phyloP scores from a whole-genome alignment of 805 yeast genomes.

The Saturnispora zaruensis region DNA sequence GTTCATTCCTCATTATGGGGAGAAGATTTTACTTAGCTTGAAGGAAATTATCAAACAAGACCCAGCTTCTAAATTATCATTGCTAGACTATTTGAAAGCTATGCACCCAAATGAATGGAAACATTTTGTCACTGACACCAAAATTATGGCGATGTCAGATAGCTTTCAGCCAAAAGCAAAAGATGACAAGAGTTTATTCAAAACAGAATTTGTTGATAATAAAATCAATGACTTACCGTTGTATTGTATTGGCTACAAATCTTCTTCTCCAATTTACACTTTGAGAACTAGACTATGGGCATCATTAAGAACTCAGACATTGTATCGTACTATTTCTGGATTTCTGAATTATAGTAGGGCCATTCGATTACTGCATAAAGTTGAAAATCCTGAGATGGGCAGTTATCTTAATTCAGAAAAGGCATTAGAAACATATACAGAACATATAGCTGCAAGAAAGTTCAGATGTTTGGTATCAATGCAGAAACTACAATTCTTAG shows the following conservation, averaged over 20 bases:
- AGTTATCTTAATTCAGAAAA: constrained; percentile 32
- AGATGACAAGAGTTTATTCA: not conserved
- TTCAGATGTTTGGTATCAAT: constrained; percentile 75
- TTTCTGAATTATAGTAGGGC: constrained; percentile 75
- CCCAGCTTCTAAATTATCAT: constrained; percentile 39
- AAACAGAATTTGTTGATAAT: constrained; percentile 25
- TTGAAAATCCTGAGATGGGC: constrained; percentile 53
- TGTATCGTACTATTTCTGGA: constrained; percentile 77
- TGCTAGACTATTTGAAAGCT: constrained; percentile 71
- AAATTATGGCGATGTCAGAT: constrained; percentile 33
- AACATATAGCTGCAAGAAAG: constrained; percentile 69
- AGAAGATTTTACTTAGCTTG: constrained; percentile 36
- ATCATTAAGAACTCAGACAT: constrained; percentile 72
- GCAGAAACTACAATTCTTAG: constrained; percentile 72
- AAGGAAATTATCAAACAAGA: constrained; percentile 41
- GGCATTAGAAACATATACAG: constrained; percentile 55
- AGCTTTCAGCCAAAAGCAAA: constrained; percentile 31
- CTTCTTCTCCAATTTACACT: constrained; percentile 52
- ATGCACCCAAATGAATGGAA: constrained; percentile 74
- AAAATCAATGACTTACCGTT: constrained; percentile 58
- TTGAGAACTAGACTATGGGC: constrained; percentile 83
- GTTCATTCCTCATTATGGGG: constrained; percentile 44
- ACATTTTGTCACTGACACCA: constrained; percentile 68
- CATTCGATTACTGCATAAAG: constrained; percentile 54
- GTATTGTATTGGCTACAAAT: constrained; percentile 64